Conservation (phyloP, 192 early-diverging fungal genomes). For the Coemansia umbellata region DNA sequence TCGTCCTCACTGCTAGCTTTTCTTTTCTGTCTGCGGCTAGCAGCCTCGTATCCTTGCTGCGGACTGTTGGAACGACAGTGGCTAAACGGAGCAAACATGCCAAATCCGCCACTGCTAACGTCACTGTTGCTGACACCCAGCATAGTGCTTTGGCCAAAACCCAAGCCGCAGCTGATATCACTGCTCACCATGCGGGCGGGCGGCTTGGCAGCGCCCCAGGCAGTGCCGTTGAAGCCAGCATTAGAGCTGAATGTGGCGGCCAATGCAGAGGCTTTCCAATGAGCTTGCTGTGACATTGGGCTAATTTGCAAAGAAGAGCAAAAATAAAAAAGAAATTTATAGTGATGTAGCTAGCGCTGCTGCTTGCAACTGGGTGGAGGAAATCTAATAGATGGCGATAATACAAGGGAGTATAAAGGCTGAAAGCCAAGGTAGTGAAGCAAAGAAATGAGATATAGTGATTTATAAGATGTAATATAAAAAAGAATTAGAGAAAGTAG, state of each 20-base stretch:
- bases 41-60: not conserved
- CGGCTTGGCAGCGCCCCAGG: slow-evolving; percentile 38
- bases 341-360: too few relatives aligned
- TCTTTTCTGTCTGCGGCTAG: slow-evolving; percentile 31
- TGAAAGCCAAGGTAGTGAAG: too few relatives aligned
- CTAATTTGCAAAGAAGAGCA: too few relatives aligned
- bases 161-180: slow-evolving; percentile 36
- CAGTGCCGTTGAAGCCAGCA: slow-evolving; percentile 33
- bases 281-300: slow-evolving; percentile 47
- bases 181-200: slow-evolving; percentile 14
- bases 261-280: slow-evolving; percentile 42
- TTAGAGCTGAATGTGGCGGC: slow-evolving; percentile 42
- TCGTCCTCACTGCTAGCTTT: slow-evolving; percentile 51
- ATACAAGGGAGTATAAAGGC: not conserved
- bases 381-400: not conserved
- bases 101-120: too few relatives aligned
- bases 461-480: too few relatives aligned
- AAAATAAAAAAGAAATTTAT: too few relatives aligned
- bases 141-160: slow-evolving; percentile 23
- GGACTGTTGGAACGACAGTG: not conserved
- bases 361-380: too few relatives aligned
- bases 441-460: too few relatives aligned
- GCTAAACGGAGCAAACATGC: not conserved
- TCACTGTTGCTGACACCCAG: not conserved
- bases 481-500: not conserved